phyloP scores from a whole-genome alignment of 768 basidiomycete species.

The Tylopilus subfusipes region DNA sequence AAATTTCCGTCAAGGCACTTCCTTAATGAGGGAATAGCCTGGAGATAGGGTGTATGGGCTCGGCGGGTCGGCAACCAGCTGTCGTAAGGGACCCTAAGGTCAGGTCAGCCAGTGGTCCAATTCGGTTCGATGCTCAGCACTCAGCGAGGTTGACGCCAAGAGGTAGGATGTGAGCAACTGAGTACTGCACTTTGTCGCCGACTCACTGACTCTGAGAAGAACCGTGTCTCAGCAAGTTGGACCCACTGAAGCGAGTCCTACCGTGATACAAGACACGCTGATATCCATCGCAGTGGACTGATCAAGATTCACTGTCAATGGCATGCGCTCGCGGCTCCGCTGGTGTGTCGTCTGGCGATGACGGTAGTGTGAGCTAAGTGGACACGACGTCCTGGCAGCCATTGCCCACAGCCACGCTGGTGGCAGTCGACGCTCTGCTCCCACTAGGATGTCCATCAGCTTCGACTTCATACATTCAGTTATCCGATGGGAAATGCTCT shows the following conservation, averaged over 20 bases:
- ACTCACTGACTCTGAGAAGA: not conserved
- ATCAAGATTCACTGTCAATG: conserved; percentile 15
- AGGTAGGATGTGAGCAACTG: not conserved
- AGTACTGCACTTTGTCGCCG: not conserved
- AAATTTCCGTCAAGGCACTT: conserved; percentile 16
- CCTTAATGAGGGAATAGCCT: conserved; percentile 13
- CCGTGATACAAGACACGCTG: not conserved
- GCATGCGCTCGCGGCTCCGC: not conserved
- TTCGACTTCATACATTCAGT: not conserved
- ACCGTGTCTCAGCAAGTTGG: not conserved
- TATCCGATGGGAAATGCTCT: not conserved
- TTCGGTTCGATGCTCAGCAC: not conserved
- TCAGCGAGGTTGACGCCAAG: not conserved
- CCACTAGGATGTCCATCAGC: conserved; percentile 1
- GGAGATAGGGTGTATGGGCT: conserved; percentile 19
- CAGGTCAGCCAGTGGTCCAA: not conserved
- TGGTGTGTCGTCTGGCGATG: conserved; percentile 9
- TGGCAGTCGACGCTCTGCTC: not conserved
- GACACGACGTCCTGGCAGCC: not conserved
- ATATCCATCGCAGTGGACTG: not conserved
- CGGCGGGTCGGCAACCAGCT: conserved; percentile 15
- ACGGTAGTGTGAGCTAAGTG: conserved; percentile 16
- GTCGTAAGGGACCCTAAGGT: conserved; percentile 22
- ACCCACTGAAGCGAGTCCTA: not conserved
- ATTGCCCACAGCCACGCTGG: not conserved